Evolutionary conservation across 78 protist genomes (phyloP).

Genomic region (Dictyostelium purpureum): DNA sequence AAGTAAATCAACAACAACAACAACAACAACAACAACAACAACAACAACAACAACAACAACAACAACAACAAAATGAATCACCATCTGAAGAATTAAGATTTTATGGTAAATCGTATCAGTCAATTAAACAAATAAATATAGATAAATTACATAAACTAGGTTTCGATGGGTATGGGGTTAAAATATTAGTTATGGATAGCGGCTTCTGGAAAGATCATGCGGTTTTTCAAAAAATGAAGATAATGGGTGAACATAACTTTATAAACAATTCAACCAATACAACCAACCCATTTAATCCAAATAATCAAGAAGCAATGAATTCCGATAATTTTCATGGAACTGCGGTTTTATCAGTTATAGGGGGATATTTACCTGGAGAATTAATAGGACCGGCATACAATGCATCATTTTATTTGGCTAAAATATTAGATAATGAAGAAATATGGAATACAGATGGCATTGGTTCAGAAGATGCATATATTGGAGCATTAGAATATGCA

Average conservation of each 20-base stretch:
- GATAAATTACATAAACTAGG: background rate
- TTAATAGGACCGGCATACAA: conserved; percentile 65
- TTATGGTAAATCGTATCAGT: background rate
- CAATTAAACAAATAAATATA: background rate
- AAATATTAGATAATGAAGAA: conserved; percentile 23
- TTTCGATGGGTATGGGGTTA: conserved; percentile 36
- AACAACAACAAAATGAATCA: background rate
- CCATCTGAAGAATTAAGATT: background rate
- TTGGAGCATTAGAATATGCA: conserved; percentile 62
- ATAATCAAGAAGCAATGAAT: conserved; percentile 4
- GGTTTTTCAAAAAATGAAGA: conserved; percentile 23
- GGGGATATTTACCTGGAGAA: conserved; percentile 43
- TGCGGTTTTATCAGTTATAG: conserved; percentile 53
- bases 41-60: background rate
- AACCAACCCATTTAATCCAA: too few relatives aligned
- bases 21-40: background rate
- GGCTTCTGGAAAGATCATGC: conserved; percentile 63
- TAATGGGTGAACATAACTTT: conserved; percentile 38
- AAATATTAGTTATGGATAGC: conserved; percentile 45
- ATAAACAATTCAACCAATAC: conserved; percentile 14
- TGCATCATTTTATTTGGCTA: conserved; percentile 48
- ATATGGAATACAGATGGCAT: conserved; percentile 9
- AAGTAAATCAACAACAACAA: background rate
- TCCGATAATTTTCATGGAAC: conserved; percentile 73
- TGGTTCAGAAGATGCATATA: conserved; percentile 69